phyloP scores from a whole-genome alignment of 2,329 filamentous ascomycete species.

The Venturia oleaginea region DNA sequence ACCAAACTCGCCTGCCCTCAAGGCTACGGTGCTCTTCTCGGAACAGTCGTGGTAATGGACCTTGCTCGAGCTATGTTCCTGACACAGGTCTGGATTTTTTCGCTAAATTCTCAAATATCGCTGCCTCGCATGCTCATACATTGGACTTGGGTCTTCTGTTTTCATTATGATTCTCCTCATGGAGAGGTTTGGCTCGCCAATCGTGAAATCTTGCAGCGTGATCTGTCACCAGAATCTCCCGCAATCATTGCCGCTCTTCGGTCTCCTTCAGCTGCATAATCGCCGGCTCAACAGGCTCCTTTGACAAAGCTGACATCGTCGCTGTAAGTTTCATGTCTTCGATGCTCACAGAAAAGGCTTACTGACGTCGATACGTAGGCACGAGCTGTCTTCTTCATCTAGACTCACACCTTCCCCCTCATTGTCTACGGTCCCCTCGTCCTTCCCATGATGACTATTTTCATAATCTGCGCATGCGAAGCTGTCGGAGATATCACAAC shows the following conservation, averaged over 20 bases:
- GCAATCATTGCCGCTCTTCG: too few relatives aligned
- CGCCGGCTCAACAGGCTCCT: constrained; percentile 68
- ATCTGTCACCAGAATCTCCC: too few relatives aligned
- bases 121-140: constrained; percentile 60
- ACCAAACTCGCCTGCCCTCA: constrained; percentile 62
- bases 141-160: constrained; percentile 65
- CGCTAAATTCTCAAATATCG: constrained; percentile 44
- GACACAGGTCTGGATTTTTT: constrained; percentile 54
- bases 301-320: constrained; percentile 61
- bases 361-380: constrained; percentile 22
- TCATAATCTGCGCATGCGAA: constrained; percentile 66
- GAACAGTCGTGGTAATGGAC: constrained; percentile 57
- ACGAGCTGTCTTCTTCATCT: constrained; percentile 65
- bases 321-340: constrained; percentile 27
- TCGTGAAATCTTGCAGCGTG: constrained; percentile 75
- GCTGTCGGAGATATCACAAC: constrained; percentile 73
- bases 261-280: constrained; percentile 70
- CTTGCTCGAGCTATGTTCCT: constrained; percentile 37
- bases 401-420: constrained; percentile 69
- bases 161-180: constrained; percentile 72
- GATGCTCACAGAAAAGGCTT: too few relatives aligned
- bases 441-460: constrained; percentile 53
- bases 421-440: constrained; percentile 64
- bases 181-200: constrained; percentile 71
- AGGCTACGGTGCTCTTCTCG: constrained; percentile 67